Conservation (phyloP, 2,329 filamentous ascomycete genomes). For the Macrophomina phaseolina region DNA sequence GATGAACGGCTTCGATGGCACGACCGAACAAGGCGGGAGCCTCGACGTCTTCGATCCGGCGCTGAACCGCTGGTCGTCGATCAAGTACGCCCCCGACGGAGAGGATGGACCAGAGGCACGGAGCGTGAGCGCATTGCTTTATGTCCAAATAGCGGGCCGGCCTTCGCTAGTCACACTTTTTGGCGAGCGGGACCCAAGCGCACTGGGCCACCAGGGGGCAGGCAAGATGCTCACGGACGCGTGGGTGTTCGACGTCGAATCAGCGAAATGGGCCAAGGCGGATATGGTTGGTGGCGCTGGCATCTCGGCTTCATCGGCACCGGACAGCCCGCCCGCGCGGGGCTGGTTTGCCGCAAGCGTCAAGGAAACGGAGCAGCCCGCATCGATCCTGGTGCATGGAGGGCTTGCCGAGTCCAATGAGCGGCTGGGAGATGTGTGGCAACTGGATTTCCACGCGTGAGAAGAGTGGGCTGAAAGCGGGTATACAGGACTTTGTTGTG, state of each 20-base stretch:
- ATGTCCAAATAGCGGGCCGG: slow-evolving; percentile 46
- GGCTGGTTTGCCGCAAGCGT: slow-evolving; percentile 63
- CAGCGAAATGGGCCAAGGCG: slow-evolving; percentile 43
- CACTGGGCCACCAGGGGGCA: slow-evolving; percentile 59
- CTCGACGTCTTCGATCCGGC: slow-evolving; percentile 65
- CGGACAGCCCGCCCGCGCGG: slow-evolving; percentile 45
- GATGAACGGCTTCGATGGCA: slow-evolving; percentile 81
- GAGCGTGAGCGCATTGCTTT: slow-evolving; percentile 57
- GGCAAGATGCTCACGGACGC: slow-evolving; percentile 62
- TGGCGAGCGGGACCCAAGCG: slow-evolving; percentile 60
- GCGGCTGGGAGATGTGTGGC: slow-evolving; percentile 58
- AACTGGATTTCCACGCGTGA: slow-evolving; percentile 39
- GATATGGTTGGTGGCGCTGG: slow-evolving; percentile 35
- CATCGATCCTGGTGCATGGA: slow-evolving; percentile 54
- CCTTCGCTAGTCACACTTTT: slow-evolving; percentile 57
- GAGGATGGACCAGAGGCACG: slow-evolving; percentile 53
- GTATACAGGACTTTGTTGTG: background rate
- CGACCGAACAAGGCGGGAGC: slow-evolving; percentile 70
- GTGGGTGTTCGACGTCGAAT: slow-evolving; percentile 53
- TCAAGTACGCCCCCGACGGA: slow-evolving; percentile 50
- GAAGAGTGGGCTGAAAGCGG: background rate
- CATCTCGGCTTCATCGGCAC: slow-evolving; percentile 12
- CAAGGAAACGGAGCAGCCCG: slow-evolving; percentile 36
- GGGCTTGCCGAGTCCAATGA: slow-evolving; percentile 60
- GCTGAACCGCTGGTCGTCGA: slow-evolving; percentile 49